A percentile compares a stretch with the other conserved stretches of the same genome.
These are phyloP conservation scores for Fragilariopsis cylindrus DNA, from an alignment of 108 stramenopile species.

Conservation along the genomic window DNA sequence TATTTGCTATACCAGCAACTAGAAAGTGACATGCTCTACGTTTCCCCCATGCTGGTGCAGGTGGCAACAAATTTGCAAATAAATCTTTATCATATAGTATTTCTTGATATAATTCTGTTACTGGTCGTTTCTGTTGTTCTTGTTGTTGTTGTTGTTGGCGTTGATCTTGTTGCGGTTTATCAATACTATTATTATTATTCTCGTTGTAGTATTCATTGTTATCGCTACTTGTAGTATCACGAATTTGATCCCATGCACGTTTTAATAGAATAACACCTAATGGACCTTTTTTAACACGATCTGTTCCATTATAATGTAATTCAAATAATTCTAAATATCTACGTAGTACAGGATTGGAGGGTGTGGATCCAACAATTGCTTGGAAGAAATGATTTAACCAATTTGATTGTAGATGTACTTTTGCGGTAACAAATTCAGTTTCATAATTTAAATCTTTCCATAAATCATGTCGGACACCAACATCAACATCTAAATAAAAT, in stretches of 20 bases:
- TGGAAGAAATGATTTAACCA: constrained; percentile 70
- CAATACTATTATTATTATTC: neutral
- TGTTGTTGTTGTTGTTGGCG: neutral
- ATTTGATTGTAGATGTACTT: constrained; percentile 68
- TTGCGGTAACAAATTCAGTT: constrained; percentile 69
- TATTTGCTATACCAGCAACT: constrained; percentile 45
- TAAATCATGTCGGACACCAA: constrained; percentile 60
- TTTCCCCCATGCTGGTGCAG: constrained; percentile 59
- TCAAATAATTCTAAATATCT: constrained; percentile 74
- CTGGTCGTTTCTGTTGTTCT: neutral
- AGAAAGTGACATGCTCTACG: constrained; percentile 78
- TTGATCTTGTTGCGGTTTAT: neutral
- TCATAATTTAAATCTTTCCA: constrained; percentile 43
- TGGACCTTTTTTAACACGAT: constrained; percentile 44
- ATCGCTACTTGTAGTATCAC: neutral
- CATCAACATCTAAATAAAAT: constrained; percentile 81
- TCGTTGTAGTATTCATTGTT: neutral
- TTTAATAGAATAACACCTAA: constrained; percentile 72
- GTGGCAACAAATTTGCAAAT: constrained; percentile 29
- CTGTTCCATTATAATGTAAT: constrained; percentile 55
- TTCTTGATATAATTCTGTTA: constrained; percentile 73
- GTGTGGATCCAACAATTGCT: constrained; percentile 70
- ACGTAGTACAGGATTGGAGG: constrained; percentile 48
- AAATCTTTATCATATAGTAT: constrained; percentile 44
- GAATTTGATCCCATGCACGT: constrained; percentile 67